phyloP scores from a whole-genome alignment of 2,329 filamentous ascomycete genomes.

The Pseudogymnoascus sp. region DNA sequence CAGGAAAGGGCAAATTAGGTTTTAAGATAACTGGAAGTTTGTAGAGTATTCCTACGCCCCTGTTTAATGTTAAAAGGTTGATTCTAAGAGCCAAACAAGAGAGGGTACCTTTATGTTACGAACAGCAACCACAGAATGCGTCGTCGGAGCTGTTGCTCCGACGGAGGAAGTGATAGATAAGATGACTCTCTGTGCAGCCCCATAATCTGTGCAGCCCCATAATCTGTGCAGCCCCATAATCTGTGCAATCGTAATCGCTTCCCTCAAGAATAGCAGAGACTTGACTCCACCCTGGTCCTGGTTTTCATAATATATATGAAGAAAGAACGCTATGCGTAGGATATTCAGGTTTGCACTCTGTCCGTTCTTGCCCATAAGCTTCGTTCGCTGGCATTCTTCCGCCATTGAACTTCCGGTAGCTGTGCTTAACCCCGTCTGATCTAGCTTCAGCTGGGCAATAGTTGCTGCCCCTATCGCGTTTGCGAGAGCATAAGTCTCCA shows the following conservation, averaged over 20 bases:
- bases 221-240: slow-evolving; percentile 39
- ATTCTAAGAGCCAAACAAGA: neutral
- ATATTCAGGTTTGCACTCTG: slow-evolving; percentile 31
- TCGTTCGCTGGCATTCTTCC: slow-evolving; percentile 29
- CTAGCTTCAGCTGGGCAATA: slow-evolving; percentile 39
- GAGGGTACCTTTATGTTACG: slow-evolving; percentile 33
- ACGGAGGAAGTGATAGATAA: slow-evolving; percentile 28
- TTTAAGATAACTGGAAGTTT: slow-evolving; percentile 39
- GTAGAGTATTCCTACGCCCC: slow-evolving; percentile 42
- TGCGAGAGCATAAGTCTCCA: slow-evolving; percentile 34
- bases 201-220: slow-evolving; percentile 42
- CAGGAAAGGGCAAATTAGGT: slow-evolving; percentile 32
- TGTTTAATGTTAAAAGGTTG: slow-evolving; percentile 22
- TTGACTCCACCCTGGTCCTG: slow-evolving; percentile 36
- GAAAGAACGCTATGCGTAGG: slow-evolving; percentile 40
- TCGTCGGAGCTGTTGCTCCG: slow-evolving; percentile 37
- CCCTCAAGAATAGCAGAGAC: slow-evolving; percentile 40
- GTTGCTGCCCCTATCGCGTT: slow-evolving; percentile 40
- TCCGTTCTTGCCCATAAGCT: slow-evolving; percentile 24
- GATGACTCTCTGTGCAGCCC: slow-evolving; percentile 37
- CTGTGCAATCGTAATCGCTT: slow-evolving; percentile 44
- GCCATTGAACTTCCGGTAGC: slow-evolving; percentile 29
- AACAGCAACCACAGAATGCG: slow-evolving; percentile 41
- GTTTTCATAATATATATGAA: slow-evolving; percentile 45
- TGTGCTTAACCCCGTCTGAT: slow-evolving; percentile 24